Percentiles rank a stretch among this genome's conserved stretches.
These are phyloP conservation scores for Hyaloscypha finlandica DNA, from an alignment of 495 filamentous ascomycete genomes.

Conservation along the genomic window DNA sequence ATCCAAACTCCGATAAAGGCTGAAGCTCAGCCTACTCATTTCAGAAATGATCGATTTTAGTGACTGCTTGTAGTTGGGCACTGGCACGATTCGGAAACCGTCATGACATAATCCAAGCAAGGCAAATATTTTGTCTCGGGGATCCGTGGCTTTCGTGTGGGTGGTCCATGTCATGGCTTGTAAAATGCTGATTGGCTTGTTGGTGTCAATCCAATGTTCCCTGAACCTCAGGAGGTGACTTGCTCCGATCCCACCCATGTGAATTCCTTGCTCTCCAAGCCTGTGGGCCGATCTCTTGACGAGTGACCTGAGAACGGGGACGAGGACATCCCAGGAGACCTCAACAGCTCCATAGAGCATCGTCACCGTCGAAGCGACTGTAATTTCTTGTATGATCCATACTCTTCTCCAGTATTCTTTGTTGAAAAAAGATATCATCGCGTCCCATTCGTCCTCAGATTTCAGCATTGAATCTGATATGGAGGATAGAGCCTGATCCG, in stretches of 20 bases:
- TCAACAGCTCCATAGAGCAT: background rate
- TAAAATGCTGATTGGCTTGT: background rate
- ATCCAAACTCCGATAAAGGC: background rate
- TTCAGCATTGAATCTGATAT: too few relatives aligned
- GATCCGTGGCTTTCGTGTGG: background rate
- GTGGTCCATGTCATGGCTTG: background rate
- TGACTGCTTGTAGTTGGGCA: constrained; percentile 1
- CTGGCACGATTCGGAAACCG: background rate
- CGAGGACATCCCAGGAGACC: background rate
- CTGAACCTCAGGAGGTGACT: background rate
- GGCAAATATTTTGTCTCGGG: constrained; percentile 4
- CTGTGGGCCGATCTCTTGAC: background rate
- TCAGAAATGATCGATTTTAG: background rate
- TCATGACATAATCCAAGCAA: constrained; percentile 5
- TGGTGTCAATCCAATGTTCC: background rate
- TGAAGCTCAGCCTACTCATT: background rate
- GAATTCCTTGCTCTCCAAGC: background rate
- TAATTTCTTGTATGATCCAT: constrained; percentile 4
- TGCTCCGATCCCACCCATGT: background rate
- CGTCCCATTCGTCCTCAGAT: background rate
- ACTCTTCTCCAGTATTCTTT: constrained; percentile 6
- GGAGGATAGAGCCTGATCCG: too few relatives aligned
- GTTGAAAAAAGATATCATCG: background rate
- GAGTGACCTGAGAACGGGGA: background rate
- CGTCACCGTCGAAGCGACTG: background rate